Evolutionary conservation across 345 rosid species (phyloP), one percentile per base, ranked within the genome.

Genomic region (Bretschneidera sinensis): DNA sequence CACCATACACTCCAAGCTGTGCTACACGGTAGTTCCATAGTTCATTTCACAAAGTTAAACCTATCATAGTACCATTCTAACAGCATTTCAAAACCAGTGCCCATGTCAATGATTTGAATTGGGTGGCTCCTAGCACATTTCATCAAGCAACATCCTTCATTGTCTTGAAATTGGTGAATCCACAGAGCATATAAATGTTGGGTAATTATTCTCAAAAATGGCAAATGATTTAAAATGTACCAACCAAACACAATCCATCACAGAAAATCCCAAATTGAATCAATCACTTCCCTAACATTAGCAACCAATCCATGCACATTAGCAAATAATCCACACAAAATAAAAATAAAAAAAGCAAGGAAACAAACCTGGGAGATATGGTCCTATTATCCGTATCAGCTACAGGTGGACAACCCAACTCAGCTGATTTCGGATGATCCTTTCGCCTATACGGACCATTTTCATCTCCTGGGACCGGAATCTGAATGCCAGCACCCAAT

Each of bases 331-430:
- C n/a, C 45, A n/a, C n/a, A n/a, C n/a, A 5, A 39, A 7, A 11
- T 39, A 39, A 47, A 57, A 19, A n/a, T n/a, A 17, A 17, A 21
- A 51, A 1, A 17, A 59, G 1, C 22, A 57, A 22, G 43, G 15
- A 45, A 51, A 13, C 17, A 33, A 61, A 82, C 96, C 96, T 86
- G 72, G 83, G 79, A 55, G 85, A 74, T 21, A 67, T 34, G 21
- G 65, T 65, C 61, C 65, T 80, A 63, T 67, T 70, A 58, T 81
- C 89, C 2, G 73, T 60, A 45, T 84, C 89, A 34, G 33, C 70
- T 21, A 57, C 69, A 57, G 70, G 60, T 19, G 70, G 71, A 14
- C 81, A 78, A 23, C 68, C 59, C n/a, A 51, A 77, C 75, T 80
- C 84, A 14, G 74, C 61, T 21, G 82, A 68, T 69, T 67, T 79